A percentile compares a stretch with the other conserved stretches of the same genome.
These are phyloP conservation scores for Hypoxylon crocopeplum DNA, from an alignment of 495 filamentous ascomycete species.

Conservation along the genomic window DNA sequence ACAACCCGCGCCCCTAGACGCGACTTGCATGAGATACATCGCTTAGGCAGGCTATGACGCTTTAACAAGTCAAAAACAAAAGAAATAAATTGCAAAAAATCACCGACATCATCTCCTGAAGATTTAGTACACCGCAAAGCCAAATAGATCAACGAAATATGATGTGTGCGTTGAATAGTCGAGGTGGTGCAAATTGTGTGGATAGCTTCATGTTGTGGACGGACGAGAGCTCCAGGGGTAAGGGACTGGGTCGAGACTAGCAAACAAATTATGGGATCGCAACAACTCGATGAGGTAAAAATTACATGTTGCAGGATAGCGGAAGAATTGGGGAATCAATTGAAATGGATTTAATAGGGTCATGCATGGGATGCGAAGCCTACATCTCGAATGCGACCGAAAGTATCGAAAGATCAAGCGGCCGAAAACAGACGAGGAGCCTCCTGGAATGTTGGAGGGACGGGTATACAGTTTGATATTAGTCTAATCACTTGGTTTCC, in stretches of 20 bases:
- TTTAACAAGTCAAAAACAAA: background rate
- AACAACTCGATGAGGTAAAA: conserved; percentile 9
- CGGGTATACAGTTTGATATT: conserved; percentile 30
- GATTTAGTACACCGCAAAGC: background rate
- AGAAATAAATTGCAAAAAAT: conserved; percentile 1
- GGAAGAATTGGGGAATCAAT: conserved; percentile 31
- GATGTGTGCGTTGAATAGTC: conserved; percentile 3
- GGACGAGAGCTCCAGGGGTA: conserved; percentile 11
- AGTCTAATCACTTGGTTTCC: conserved; percentile 24
- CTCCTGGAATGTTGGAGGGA: background rate
- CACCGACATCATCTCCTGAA: background rate
- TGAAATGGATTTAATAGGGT: conserved; percentile 11
- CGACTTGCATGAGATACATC: conserved; percentile 3
- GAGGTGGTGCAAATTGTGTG: conserved; percentile 37
- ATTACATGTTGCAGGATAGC: conserved; percentile 33
- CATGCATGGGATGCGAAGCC: conserved; percentile 44
- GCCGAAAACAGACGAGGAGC: conserved; percentile 36
- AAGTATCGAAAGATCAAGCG: conserved; percentile 30
- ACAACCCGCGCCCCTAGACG: conserved; percentile 8
- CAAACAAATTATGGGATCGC: conserved; percentile 35
- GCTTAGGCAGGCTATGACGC: background rate
- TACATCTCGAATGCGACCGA: conserved; percentile 45
- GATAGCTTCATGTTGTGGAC: conserved; percentile 50
- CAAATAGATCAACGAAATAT: background rate
- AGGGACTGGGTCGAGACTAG: conserved; percentile 7